These are phyloP conservation scores for Suhomyces ambrosiae DNA, from an alignment of 1,139 yeast species.

Conservation along the genomic window DNA sequence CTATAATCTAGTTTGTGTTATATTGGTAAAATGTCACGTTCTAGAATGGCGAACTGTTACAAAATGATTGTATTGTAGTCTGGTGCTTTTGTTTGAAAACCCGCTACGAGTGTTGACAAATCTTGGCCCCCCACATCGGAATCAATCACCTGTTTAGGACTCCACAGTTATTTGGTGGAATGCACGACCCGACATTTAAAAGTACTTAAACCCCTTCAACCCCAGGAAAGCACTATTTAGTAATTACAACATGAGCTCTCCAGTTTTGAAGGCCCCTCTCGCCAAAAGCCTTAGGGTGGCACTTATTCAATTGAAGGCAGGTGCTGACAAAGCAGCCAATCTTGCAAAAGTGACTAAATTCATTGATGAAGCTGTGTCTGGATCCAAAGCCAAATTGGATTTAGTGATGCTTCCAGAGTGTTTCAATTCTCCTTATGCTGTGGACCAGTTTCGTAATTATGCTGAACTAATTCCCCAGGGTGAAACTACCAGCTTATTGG, in stretches of 20 bases:
- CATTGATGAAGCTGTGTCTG: conserved; percentile 51
- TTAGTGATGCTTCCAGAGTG: conserved; percentile 85
- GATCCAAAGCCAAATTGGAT: conserved; percentile 53
- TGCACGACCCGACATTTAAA: background rate
- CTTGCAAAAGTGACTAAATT: conserved; percentile 52
- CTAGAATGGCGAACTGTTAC: too few species aligned
- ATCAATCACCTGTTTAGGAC: too few species aligned
- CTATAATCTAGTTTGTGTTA: too few species aligned
- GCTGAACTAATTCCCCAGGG: conserved; percentile 78
- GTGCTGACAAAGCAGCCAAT: conserved; percentile 64
- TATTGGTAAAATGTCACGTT: too few species aligned
- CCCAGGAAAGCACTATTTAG: background rate
- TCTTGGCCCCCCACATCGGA: too few species aligned
- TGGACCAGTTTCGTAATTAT: conserved; percentile 79
- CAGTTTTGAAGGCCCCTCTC: conserved; percentile 35
- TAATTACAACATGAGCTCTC: conserved; percentile 14
- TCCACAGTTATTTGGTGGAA: background rate
- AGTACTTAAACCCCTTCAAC: background rate
- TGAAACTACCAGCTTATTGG: conserved; percentile 63
- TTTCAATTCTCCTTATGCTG: conserved; percentile 94
- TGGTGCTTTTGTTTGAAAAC: too few species aligned
- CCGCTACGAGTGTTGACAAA: too few species aligned
- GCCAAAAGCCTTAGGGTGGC: conserved; percentile 58
- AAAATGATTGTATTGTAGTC: too few species aligned
- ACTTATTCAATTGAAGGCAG: conserved; percentile 74